Evolutionary conservation across 805 yeast species (phyloP), one percentile per base, ranked within the genome.

Genomic region (Saccharomyces paradoxus): DNA sequence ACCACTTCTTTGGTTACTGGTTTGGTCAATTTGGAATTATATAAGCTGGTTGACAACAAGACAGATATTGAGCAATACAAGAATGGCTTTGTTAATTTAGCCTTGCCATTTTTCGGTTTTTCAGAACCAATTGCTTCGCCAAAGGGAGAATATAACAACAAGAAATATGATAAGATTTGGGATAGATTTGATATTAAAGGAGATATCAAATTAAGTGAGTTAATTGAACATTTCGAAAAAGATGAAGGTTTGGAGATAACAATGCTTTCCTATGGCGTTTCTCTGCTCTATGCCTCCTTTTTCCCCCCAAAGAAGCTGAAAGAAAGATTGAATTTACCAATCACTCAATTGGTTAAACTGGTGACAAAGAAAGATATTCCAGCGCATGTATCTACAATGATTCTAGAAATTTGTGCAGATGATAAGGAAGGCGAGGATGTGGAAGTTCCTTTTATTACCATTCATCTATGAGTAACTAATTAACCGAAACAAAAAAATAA

Each of bases 1-100:
- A 94, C 99, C 1, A 94, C 99, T n/a, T 96, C 97, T 9, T 76
- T 91, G 62, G 99, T 94, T 24, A 89, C 99, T 6, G 99, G 99
- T 50, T 77, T 94, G 65, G 95, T 90, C 26, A 88, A 95, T 65
- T 75, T 94, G 61, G 99, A 94, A 73, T 77, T 92, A 55, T 87
- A 88, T 77, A 94, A 94, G 76, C 92, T 94, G 59, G 88, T 83
- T 48, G 95, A 86, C 65, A 80, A 80, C 14, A 82, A 85, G 66
- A 79, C 77, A 41, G 83, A 84, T 61, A 79, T 92, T 61, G 97
- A 91, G 69, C 83, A 84, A 60, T 91, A 84, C 74, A 91, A 89
- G 75, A 92, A 94, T 70, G 97, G 99, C 2, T 91, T 90, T 64
- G 80, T 89, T 58, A 89, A 89, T 69, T 76, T 94, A 72, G 97